Evolutionary conservation across 192 early-diverging fungal species (phyloP).

Genomic region (Helicostylum pulchrum): DNA sequence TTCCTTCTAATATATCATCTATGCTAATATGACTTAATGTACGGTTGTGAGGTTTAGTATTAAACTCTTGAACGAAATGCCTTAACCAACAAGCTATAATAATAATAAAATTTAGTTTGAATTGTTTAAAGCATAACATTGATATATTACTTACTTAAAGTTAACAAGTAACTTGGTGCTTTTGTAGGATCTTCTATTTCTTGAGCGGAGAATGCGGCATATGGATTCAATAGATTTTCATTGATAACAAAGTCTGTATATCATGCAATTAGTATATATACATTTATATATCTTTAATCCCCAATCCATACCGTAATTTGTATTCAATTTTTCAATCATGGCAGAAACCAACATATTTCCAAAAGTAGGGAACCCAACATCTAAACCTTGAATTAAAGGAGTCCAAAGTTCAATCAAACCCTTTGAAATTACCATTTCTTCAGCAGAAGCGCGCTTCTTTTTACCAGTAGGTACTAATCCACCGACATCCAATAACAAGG

Average conservation of each 20-base stretch:
- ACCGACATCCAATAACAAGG: constrained; percentile 51
- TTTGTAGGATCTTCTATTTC: constrained; percentile 22
- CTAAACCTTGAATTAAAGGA: constrained; percentile 39
- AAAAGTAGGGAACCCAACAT: constrained; percentile 35
- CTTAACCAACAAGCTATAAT: constrained; percentile 52
- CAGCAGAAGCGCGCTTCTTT: constrained; percentile 36
- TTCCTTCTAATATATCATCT: constrained; percentile 55
- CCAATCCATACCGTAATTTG: constrained; percentile 14
- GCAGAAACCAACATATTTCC: constrained; percentile 22
- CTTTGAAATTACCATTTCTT: constrained; percentile 39
- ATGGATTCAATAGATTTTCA: constrained; percentile 32
- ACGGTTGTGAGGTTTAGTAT: background rate
- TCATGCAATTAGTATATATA: background rate
- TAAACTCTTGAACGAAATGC: constrained; percentile 41
- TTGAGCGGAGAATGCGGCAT: constrained; percentile 16
- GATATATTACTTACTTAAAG: constrained; percentile 34
- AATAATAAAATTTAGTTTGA: background rate
- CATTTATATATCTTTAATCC: background rate
- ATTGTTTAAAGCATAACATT: background rate
- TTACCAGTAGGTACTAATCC: constrained; percentile 56
- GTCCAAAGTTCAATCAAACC: constrained; percentile 41
- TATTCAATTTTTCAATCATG: constrained; percentile 27
- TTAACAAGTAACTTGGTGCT: constrained; percentile 45
- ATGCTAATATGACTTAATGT: constrained; percentile 32
- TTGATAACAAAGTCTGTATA: constrained; percentile 17